Evolutionary conservation across 2,329 filamentous ascomycete genomes (phyloP), one percentile per base, ranked within the genome.

Genomic region (Pseudocercospora ulei): DNA sequence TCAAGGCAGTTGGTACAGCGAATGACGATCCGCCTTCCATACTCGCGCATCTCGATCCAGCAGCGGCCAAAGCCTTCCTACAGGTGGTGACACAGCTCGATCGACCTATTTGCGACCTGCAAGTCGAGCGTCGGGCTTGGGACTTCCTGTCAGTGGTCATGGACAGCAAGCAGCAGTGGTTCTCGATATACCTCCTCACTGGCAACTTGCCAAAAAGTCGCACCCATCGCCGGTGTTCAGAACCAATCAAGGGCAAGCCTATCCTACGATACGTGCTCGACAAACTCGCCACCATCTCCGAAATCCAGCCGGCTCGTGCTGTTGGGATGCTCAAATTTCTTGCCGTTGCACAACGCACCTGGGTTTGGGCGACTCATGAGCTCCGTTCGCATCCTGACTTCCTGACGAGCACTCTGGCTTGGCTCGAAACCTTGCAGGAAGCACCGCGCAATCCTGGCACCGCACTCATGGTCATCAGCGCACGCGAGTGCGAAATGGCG

Each of bases 111-210:
- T 69, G 73, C 36, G 70, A 85, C 50, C 63, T 72, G 2, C 60
- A 68, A 4, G 74, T 85, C 38, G 75, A 81, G 25, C 72, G 75
- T 26, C 69, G 71, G 5, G 80, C 85, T 12, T 98, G 88, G 90
- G 76, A 75, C 40, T 78, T 98, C 55, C 76, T 96, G 37, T 82
- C 87, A 2, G 78, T 80, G 2, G 80, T 96, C 30, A 75, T 98
- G 44, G 81, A 82, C 49, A 87, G 85, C 57, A 79, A 85, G 47
- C 90, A 98, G 58, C 87, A 94, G 56, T 96, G 88, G 83, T 83
- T 98, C 66, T 84, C 88, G 0, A 84, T 94, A 46, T 93, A 87
- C 56, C 70, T 98, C 5, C 75, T 96, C 24, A 95, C 86, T 4
- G 90, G 87, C 13, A 80, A 78, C 55, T 85, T 85, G 0, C 86